Percentiles rank a stretch among this genome's conserved stretches.
Evolutionary conservation across 345 rosid species (phyloP).

Genomic region (Ailanthus altissimus): DNA sequence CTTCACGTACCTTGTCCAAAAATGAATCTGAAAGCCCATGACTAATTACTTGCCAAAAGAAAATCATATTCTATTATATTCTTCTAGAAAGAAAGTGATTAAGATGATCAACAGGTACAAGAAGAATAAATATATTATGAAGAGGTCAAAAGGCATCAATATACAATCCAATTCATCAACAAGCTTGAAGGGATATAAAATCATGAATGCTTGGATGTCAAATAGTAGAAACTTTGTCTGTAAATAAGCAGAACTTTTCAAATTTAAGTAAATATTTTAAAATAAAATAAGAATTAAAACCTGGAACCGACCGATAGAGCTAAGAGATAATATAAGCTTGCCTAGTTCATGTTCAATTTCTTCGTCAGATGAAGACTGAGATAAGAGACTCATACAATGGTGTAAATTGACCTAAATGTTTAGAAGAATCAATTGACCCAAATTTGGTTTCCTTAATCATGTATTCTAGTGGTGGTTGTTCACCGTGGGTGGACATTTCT

Average conservation of each 20-base stretch:
- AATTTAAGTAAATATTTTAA: neutral
- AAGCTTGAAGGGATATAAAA: too few relatives aligned
- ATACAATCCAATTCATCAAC: too few relatives aligned
- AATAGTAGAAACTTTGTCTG: too few relatives aligned
- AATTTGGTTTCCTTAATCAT: conserved; percentile 24
- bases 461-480: conserved; percentile 33
- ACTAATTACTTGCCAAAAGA: conserved; percentile 35
- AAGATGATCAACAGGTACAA: too few relatives aligned
- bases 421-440: conserved; percentile 21
- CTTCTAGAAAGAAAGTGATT: too few relatives aligned
- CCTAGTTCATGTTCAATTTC: conserved; percentile 20
- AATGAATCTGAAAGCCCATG: conserved; percentile 51
- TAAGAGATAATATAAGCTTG: conserved; percentile 39
- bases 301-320: conserved; percentile 51
- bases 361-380: conserved; percentile 8
- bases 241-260: too few relatives aligned
- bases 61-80: too few relatives aligned
- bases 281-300: conserved; percentile 20
- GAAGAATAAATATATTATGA: too few relatives aligned
- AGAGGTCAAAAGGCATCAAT: too few relatives aligned
- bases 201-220: too few relatives aligned
- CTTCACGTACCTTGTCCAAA: conserved; percentile 41
- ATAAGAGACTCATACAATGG: conserved; percentile 31
- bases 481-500: conserved; percentile 26
- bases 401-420: conserved; percentile 19